A percentile compares a stretch with the other conserved stretches of the same genome.
phyloP scores from a whole-genome alignment of 2,329 filamentous ascomycete species.

The Alternaria tenuissima region DNA sequence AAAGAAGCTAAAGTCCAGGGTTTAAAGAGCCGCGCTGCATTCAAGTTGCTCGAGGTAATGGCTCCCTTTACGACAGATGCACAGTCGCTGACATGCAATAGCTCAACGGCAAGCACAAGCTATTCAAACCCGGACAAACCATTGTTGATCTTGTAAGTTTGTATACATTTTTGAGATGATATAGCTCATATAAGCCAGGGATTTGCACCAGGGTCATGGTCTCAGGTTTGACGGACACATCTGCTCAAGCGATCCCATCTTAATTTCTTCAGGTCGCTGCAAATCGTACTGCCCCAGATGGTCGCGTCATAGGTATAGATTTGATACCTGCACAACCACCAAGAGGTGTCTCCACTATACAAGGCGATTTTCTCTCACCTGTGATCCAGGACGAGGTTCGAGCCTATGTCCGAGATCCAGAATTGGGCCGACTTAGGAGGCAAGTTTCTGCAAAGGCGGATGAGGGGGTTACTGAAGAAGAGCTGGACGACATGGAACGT shows the following conservation, averaged over 20 bases:
- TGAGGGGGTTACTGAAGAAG: slow-evolving; percentile 48
- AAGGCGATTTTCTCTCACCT: slow-evolving; percentile 87
- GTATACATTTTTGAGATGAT: neutral
- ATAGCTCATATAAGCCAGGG: slow-evolving; percentile 60
- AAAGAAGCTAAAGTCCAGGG: slow-evolving; percentile 79
- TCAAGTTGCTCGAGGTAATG: slow-evolving; percentile 84
- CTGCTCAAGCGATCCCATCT: neutral
- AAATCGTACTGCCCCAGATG: slow-evolving; percentile 76
- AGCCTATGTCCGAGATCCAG: slow-evolving; percentile 73
- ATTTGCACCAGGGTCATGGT: slow-evolving; percentile 75
- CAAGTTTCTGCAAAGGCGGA: slow-evolving; percentile 37
- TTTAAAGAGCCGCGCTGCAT: slow-evolving; percentile 89
- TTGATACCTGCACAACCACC: slow-evolving; percentile 92
- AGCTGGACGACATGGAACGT: slow-evolving; percentile 53
- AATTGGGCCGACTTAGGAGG: slow-evolving; percentile 61
- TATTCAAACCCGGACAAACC: slow-evolving; percentile 83
- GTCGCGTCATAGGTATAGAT: slow-evolving; percentile 89
- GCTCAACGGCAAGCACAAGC: slow-evolving; percentile 81
- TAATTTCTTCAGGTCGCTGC: slow-evolving; percentile 72
- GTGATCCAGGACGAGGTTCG: slow-evolving; percentile 79
- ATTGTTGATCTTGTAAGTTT: slow-evolving; percentile 81
- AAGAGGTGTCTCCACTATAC: slow-evolving; percentile 89
- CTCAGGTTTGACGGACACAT: slow-evolving; percentile 54
- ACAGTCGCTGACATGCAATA: slow-evolving; percentile 49
- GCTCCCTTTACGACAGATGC: neutral